phyloP scores from a whole-genome alignment of 1,284 basidiomycete genomes.

The Fomitopsis betulina region DNA sequence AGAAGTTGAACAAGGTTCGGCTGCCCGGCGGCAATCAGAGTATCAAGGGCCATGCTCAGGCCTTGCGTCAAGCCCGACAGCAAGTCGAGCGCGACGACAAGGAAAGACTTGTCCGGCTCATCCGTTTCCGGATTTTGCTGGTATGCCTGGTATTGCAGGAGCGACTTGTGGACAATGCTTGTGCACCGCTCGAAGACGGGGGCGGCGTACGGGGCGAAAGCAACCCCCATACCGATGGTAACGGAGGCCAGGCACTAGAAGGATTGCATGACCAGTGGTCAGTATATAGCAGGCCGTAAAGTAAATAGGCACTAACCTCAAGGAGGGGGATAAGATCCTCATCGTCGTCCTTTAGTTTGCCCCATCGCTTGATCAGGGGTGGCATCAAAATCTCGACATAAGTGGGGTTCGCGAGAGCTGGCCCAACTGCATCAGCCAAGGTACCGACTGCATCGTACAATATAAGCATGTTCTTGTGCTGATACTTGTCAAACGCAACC shows the following conservation, averaged over 20 bases:
- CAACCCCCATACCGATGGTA: slow-evolving; percentile 92
- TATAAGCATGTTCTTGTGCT: slow-evolving; percentile 99
- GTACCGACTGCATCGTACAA: slow-evolving; percentile 98
- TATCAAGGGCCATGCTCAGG: slow-evolving; percentile 74
- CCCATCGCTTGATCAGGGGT: slow-evolving; percentile 88
- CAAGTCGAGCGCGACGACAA: slow-evolving; percentile 95
- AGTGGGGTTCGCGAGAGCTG: slow-evolving; percentile 79
- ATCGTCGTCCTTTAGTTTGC: slow-evolving; percentile 85
- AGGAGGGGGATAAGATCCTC: slow-evolving; percentile 92
- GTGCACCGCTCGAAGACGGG: slow-evolving; percentile 94
- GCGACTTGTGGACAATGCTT: slow-evolving; percentile 77
- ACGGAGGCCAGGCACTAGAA: slow-evolving; percentile 93
- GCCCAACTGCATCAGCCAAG: slow-evolving; percentile 92
- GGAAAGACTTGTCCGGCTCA: slow-evolving; percentile 92
- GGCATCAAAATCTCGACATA: slow-evolving; percentile 98
- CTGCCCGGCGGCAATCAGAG: slow-evolving; percentile 61
- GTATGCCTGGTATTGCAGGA: slow-evolving; percentile 79
- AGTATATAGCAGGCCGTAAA: not conserved
- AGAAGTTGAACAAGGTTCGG: slow-evolving; percentile 80
- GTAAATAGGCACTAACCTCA: slow-evolving; percentile 53
- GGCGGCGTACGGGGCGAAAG: slow-evolving; percentile 86
- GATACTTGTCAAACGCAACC: slow-evolving; percentile 96
- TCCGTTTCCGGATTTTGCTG: slow-evolving; percentile 86
- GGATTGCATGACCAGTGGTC: slow-evolving; percentile 4
- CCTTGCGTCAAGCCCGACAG: slow-evolving; percentile 96